Evolutionary conservation across 129 eudicot genomes (phyloP).

Genomic region (Flaveria bidentis): DNA sequence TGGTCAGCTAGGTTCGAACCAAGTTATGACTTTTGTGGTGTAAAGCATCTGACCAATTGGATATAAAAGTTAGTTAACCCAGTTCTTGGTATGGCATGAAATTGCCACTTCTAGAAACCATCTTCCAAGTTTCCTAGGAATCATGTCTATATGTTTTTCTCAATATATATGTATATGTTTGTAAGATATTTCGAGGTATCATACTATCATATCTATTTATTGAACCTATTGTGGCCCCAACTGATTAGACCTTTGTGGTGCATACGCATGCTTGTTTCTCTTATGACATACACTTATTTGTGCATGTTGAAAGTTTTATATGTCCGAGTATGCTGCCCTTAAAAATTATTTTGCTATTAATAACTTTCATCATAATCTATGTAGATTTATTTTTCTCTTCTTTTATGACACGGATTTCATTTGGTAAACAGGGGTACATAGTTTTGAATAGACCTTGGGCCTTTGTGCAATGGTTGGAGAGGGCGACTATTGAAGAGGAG

Average conservation of each 20-base stretch:
- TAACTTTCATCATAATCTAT: constrained; percentile 6
- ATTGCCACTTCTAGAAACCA: background rate
- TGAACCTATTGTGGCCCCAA: background rate
- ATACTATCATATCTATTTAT: background rate
- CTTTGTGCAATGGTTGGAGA: constrained; percentile 75
- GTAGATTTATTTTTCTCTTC: background rate
- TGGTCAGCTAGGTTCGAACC: background rate
- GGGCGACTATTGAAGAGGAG: constrained; percentile 70
- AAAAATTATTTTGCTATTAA: background rate
- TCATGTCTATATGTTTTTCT: background rate
- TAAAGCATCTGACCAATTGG: background rate
- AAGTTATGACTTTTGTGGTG: background rate
- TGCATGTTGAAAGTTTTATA: background rate
- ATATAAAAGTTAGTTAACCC: background rate
- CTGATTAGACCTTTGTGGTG: background rate
- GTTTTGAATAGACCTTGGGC: constrained; percentile 85
- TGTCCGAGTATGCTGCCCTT: background rate
- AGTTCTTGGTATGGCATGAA: background rate
- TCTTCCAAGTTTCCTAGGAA: constrained; percentile 6
- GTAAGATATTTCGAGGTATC: constrained; percentile 4
- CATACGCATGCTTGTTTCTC: background rate
- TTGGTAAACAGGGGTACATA: constrained; percentile 62
- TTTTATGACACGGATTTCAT: constrained; percentile 23
- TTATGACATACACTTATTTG: background rate
- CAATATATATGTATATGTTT: background rate